Conservation (phyloP, 257 asterid species). For the Jacaranda copaia region DNA sequence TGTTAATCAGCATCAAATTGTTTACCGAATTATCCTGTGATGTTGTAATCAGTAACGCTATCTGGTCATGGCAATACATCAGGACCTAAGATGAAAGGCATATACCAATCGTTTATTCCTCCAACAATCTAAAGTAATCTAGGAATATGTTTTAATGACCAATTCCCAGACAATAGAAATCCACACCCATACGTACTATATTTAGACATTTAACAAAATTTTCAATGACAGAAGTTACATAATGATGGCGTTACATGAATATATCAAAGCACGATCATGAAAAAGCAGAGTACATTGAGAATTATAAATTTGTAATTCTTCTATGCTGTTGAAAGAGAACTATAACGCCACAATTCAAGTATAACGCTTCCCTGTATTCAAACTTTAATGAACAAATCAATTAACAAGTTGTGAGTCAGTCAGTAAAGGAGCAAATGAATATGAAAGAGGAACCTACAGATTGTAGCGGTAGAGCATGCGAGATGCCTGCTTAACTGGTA, state of each 20-base stretch:
- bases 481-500: conserved; percentile 85
- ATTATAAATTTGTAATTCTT: background rate
- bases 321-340: background rate
- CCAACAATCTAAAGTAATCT: conserved; percentile 5
- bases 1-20: conserved; percentile 25
- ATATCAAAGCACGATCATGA: too few relatives aligned
- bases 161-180: background rate
- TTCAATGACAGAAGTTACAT: background rate
- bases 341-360: background rate
- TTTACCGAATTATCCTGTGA: conserved; percentile 5
- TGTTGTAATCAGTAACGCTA: conserved; percentile 12
- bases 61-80: background rate
- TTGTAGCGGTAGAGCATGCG: conserved; percentile 90
- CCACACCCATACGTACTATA: background rate
- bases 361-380: background rate
- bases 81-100: conserved; percentile 6
- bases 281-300: background rate
- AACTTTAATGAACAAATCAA: background rate
- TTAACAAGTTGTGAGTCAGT: conserved; percentile 10
- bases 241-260: too few relatives aligned
- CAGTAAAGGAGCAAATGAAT: background rate
- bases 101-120: background rate
- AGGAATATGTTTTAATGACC: conserved; percentile 6
- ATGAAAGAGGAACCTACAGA: conserved; percentile 56
- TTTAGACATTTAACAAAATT: background rate